Conservation (phyloP, 176 grass and related monocot genomes). For the Cenchrus purpureus region DNA sequence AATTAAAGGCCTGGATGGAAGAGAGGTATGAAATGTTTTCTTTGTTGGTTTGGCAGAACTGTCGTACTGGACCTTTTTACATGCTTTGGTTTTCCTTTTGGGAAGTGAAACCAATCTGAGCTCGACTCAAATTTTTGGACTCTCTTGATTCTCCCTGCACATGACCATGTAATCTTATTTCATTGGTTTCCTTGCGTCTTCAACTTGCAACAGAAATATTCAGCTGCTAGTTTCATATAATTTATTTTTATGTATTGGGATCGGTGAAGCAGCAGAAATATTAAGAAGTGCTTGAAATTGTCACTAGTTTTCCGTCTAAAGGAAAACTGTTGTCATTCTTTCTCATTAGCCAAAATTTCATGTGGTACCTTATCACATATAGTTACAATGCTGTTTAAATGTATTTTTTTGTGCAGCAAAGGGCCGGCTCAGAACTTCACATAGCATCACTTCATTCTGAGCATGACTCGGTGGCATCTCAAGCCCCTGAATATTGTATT, state of each 20-base stretch:
- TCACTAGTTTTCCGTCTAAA: not conserved
- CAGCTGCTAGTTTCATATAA: not conserved
- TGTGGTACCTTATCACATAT: not conserved
- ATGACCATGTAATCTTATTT: not conserved
- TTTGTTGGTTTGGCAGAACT: not conserved
- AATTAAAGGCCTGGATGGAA: constrained; percentile 83
- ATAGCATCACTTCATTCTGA: constrained; percentile 44
- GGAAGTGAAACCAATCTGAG: not conserved
- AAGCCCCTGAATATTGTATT: constrained; percentile 73
- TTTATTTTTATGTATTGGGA: not conserved
- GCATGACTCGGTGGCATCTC: constrained; percentile 50
- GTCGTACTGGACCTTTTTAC: not conserved
- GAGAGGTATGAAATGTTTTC: constrained; percentile 59
- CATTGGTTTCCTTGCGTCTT: not conserved
- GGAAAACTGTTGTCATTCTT: not conserved
- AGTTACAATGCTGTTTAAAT: not conserved
- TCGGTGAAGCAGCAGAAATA: not conserved
- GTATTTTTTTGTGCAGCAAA: constrained; percentile 45
- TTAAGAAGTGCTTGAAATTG: not conserved
- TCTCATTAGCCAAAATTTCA: not conserved
- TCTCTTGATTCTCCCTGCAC: not conserved
- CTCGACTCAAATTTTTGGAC: not conserved
- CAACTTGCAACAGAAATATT: not conserved
- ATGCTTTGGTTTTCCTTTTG: not conserved
- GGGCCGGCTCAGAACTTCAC: constrained; percentile 60